Evolutionary conservation across 2,329 filamentous ascomycete genomes (phyloP), one percentile per base, ranked within the genome.

Genomic region (Talaromyces sp.): DNA sequence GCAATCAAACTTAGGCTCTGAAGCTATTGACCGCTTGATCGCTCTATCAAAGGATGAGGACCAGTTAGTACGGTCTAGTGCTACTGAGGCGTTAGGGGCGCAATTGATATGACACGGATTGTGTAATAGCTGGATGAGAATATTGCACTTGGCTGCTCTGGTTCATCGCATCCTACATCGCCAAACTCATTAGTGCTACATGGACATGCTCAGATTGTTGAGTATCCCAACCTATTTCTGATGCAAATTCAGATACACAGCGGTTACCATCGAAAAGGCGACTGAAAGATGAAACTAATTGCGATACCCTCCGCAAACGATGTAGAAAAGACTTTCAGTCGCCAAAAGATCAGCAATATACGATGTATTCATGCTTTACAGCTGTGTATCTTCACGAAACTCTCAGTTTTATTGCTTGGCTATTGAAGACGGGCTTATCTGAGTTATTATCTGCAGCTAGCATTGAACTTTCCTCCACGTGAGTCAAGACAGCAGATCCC

Each of bases 101-200:
- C n/a, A n/a, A n/a, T n/a, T n/a, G n/a, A n/a, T n/a, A n/a, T n/a
- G n/a, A n/a, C n/a, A n/a, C n/a, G n/a, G n/a, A n/a, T n/a, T n/a
- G n/a, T n/a, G n/a, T n/a, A n/a, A n/a, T n/a, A n/a, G n/a, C n/a
- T n/a, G n/a, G n/a, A n/a, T n/a, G n/a, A n/a, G n/a, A n/a, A n/a
- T n/a, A n/a, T n/a, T n/a, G n/a, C n/a, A n/a, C n/a, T n/a, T n/a
- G n/a, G n/a, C n/a, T n/a, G n/a, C n/a, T n/a, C n/a, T n/a, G n/a
- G n/a, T n/a, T n/a, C n/a, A n/a, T n/a, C n/a, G n/a, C n/a, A 58
- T 58, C 54, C 54, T 58, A 43, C 54, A 19, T 58, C 54, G 13
- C 33, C 54, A 24, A 43, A 1, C 27, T 58, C 9, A 58, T 10
- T 16, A 19, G 33, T 19, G 19, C 54, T n/a, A 14, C 35, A 58